Evolutionary conservation across 495 filamentous ascomycete genomes (phyloP), one percentile per base, ranked within the genome.

Genomic region (Rostrohypoxylon terebratum): DNA sequence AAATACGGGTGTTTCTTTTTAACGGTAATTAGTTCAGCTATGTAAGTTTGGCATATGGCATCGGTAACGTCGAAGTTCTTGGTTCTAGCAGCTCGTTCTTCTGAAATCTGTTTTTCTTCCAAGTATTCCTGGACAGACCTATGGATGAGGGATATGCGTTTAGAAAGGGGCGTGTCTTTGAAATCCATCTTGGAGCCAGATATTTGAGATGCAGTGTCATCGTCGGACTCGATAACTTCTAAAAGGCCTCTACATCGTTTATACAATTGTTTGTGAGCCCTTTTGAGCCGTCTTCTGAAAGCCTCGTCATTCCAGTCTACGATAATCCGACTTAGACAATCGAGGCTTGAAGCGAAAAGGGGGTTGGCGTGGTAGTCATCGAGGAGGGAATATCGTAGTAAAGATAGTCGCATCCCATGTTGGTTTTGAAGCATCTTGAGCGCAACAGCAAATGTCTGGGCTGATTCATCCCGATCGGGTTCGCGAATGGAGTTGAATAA

Each of bases 1-100:
- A 5, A 36, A 18, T 40, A 5, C 23, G 31, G 34, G 11, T 40
- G 33, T 0, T 58, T 31, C 18, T 13, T 10, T 4, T 40, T 40
- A 1, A 58, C 18, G 4, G 31, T 8, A 33, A 10, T 16, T 8
- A 40, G 1, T 21, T 58, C 54, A 11, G 16, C 54, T 3, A 34
- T 33, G n/a, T 38, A 58, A 21, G 54, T 58, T 21, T 58, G 31
- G 7, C 54, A 58, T 23, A 58, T 58, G 33, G 54, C 54, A 16
- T 33, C n/a, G 16, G 40, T 3, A 5, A 21, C 31, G 11, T 58
- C 54, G 8, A 58, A 58, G 6, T 33, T 33, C 33, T 38, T 23
- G 11, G 31, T 40, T 13, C 34, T 58, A 5, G n/a, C 16, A 10
- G n/a, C 33, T 23, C 21, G 14, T 13, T 58, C 54, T 40, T 58